Evolutionary conservation across 768 basidiomycete species (phyloP), one percentile per base, ranked within the genome.

Genomic region (Auricularia sp.): DNA sequence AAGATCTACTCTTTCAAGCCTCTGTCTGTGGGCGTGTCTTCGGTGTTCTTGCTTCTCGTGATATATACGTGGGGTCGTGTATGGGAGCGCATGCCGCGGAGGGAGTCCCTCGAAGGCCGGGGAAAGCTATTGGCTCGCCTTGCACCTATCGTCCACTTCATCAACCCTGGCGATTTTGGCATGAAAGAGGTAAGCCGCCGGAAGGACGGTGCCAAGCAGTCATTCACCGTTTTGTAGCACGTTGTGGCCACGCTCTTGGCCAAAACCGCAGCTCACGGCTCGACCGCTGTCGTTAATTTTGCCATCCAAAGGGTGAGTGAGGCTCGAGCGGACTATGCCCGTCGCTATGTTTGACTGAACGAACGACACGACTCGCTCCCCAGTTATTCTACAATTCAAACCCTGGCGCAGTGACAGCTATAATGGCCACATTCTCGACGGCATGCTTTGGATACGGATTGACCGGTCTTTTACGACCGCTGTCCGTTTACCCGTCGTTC

Each of bases 1-100:
- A 45, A 85, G 83, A 83, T 86, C 37, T 85, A 85, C 69, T 62
- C 78, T 3, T 85, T 85, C 73, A 86, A 87, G 70, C 85, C 85
- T 0, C 72, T 84, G 3, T 76, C 81, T 66, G 77, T 80, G 67
- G 61, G 71, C 0, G 82, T 85, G 14, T 84, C 83, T 1, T 78
- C 82, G 0, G 82, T 86, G 8, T 87, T 86, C 73, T 70, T 86
- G 18, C 73, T 85, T 6, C 75, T 87, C 56, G 69, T 85, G 56
- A 79, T 78, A 33, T 85, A 84, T 69, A 75, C 79, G 3, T 67
- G 78, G 18, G 85, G 84, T 0, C 75, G 76, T 51, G 74, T 75
- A 3, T 86, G 83, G 84, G 80, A 82, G 1, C 33, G 58, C 58
- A 45, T 62, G 13, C 64, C 68, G 34, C 21, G 58, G n/a, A 33